These are phyloP conservation scores for Verticillium albo-atrum DNA, from an alignment of 2,329 filamentous ascomycete species.

Conservation along the genomic window DNA sequence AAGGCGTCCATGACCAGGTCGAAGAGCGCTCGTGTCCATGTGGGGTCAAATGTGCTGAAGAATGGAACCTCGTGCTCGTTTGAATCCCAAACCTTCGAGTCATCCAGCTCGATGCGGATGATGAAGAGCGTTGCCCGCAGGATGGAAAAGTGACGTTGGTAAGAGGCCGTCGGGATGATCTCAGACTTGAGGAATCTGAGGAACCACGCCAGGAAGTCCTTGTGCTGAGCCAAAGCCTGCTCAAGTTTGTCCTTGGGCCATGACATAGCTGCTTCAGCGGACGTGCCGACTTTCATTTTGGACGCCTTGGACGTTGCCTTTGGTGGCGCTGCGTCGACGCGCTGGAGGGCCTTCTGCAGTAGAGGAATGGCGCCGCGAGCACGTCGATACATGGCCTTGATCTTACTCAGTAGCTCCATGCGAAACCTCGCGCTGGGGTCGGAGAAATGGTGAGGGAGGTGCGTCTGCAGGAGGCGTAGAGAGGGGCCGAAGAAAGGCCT, in stretches of 20 bases:
- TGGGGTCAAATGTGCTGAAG: constrained; percentile 37
- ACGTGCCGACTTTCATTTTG: constrained; percentile 28
- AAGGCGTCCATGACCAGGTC: constrained; percentile 87
- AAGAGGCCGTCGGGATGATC: constrained; percentile 76
- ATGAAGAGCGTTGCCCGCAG: constrained; percentile 66
- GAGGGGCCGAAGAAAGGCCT: constrained; percentile 63
- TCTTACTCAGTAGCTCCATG: constrained; percentile 71
- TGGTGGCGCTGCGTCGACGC: constrained; percentile 11
- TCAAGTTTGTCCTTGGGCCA: constrained; percentile 31
- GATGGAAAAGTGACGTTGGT: constrained; percentile 82
- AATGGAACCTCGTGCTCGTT: constrained; percentile 32
- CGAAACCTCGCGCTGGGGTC: constrained; percentile 85
- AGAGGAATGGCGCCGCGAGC: constrained; percentile 62
- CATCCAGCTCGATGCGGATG: constrained; percentile 65
- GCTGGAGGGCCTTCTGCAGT: constrained; percentile 37
- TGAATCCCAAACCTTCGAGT: constrained; percentile 32
- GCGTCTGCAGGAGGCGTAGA: constrained; percentile 57
- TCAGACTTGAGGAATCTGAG: constrained; percentile 67
- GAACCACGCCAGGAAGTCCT: constrained; percentile 71
- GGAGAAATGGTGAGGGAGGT: constrained; percentile 69
- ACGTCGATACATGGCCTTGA: constrained; percentile 72
- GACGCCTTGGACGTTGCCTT: constrained; percentile 7
- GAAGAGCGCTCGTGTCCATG: constrained; percentile 60
- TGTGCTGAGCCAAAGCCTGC: constrained; percentile 43
- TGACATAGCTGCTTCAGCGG: constrained; percentile 8